These are phyloP conservation scores for Diaporthe helianthi DNA, from an alignment of 2,329 filamentous ascomycete genomes.

Conservation along the genomic window DNA sequence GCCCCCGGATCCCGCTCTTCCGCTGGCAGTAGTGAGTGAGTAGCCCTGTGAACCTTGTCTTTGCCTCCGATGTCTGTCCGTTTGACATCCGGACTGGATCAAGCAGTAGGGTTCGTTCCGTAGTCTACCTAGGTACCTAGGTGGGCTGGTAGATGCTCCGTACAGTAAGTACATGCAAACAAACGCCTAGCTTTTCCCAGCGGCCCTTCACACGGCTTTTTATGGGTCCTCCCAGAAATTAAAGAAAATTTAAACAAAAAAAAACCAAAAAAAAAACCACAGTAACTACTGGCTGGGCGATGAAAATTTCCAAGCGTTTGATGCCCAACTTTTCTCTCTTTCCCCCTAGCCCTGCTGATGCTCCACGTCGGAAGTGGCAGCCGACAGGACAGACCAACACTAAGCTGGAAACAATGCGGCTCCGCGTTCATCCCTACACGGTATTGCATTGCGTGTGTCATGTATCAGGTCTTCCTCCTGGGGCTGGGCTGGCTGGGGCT, in stretches of 20 bases:
- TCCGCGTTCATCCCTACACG: conserved; percentile 20
- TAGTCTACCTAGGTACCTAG: no score
- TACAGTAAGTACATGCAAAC: background rate
- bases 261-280: background rate
- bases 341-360: background rate
- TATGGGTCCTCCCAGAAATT: background rate
- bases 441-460: background rate
- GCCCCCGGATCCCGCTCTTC: conserved; percentile 8
- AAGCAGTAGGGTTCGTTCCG: no score
- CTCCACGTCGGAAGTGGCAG: conserved; percentile 1
- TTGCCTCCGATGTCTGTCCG: no score
- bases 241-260: no score
- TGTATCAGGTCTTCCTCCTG: background rate
- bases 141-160: no score
- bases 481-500: background rate
- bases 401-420: conserved; percentile 18
- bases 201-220: conserved; percentile 22
- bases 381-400: background rate
- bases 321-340: background rate
- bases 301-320: conserved; percentile 4
- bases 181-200: background rate
- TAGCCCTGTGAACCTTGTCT: no score
- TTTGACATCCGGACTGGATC: no score
- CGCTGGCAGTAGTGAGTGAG: no score
- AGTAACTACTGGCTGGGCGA: background rate